phyloP scores from a whole-genome alignment of 306 rosid species.

The Acmispon strigosus region DNA sequence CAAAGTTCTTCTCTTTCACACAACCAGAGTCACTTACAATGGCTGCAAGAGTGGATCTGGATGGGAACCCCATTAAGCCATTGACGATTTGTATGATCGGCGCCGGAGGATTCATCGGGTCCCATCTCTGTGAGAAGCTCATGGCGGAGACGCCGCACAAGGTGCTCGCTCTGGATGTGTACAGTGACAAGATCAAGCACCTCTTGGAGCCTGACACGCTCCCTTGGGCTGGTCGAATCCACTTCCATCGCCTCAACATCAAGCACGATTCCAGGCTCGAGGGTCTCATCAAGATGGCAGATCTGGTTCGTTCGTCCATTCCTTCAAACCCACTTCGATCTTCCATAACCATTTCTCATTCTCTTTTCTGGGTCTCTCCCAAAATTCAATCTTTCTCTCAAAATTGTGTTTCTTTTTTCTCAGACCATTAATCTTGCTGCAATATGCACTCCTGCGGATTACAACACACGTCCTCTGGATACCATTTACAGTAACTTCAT shows the following conservation, averaged over 20 bases:
- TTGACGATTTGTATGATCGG: slow-evolving; percentile 93
- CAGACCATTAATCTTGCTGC: slow-evolving; percentile 94
- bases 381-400: neutral
- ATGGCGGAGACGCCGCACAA: slow-evolving; percentile 77
- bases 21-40: neutral
- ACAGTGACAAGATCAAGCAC: slow-evolving; percentile 86
- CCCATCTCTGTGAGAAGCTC: slow-evolving; percentile 86
- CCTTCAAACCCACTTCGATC: neutral
- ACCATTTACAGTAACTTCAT: slow-evolving; percentile 93
- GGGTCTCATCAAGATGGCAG: slow-evolving; percentile 82
- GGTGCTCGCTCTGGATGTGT: slow-evolving; percentile 74
- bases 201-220: slow-evolving; percentile 60
- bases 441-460: slow-evolving; percentile 92
- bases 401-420: neutral
- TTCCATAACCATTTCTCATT: neutral
- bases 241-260: slow-evolving; percentile 88
- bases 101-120: slow-evolving; percentile 92
- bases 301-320: slow-evolving; percentile 47
- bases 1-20: neutral
- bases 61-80: slow-evolving; percentile 66
- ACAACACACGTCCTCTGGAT: slow-evolving; percentile 88
- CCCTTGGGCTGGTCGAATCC: slow-evolving; percentile 75
- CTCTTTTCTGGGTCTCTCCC: neutral
- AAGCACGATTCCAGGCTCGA: slow-evolving; percentile 86
- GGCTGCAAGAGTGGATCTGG: slow-evolving; percentile 77